phyloP scores from a whole-genome alignment of 2,329 filamentous ascomycete genomes.

The Aspergillus pseudonomiae region DNA sequence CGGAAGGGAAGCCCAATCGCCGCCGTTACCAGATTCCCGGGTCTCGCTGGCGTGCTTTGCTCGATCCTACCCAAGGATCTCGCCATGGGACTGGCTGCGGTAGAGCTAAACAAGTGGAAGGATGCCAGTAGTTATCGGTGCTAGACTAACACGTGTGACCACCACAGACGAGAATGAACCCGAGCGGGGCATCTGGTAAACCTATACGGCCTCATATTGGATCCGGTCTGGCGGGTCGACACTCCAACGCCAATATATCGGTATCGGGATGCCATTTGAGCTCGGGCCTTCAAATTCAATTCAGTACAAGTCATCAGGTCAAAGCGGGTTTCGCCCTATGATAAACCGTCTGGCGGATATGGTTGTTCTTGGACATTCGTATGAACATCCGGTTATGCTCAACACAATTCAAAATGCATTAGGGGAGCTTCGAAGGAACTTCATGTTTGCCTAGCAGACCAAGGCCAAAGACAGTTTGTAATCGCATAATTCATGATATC shows the following conservation, averaged over 20 bases:
- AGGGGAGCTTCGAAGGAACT: background rate
- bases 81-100: background rate
- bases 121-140: background rate
- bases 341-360: background rate
- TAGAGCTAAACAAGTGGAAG: background rate
- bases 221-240: background rate
- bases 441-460: too few relatives aligned
- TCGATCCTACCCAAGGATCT: background rate
- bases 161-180: background rate
- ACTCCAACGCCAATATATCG: background rate
- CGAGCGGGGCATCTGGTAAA: background rate
- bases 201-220: background rate
- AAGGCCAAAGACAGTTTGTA: too few relatives aligned
- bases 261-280: background rate
- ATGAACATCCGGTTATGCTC: background rate
- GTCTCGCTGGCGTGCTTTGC: background rate
- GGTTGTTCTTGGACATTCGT: background rate
- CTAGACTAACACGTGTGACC: background rate
- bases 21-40: slow-evolving; percentile 11
- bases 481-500: background rate
- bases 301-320: background rate
- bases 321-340: background rate
- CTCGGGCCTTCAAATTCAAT: background rate
- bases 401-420: background rate
- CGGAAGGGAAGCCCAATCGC: slow-evolving; percentile 11